phyloP scores from a whole-genome alignment of 2,329 filamentous ascomycete genomes.

The Colletotrichum salicis region DNA sequence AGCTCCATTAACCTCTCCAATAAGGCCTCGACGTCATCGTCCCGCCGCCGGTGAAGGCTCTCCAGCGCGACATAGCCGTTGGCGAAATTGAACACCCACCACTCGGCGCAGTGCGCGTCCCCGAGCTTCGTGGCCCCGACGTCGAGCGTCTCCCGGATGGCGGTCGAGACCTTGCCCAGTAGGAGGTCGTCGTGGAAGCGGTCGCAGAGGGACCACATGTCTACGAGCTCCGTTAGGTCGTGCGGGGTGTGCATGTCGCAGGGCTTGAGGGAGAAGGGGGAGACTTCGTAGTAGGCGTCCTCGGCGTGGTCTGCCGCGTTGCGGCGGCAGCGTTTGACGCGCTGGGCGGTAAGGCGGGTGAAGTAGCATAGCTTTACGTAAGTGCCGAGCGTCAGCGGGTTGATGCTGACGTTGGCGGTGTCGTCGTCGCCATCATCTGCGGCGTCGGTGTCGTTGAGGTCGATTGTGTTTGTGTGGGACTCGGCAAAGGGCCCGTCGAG shows the following conservation, averaged over 20 bases:
- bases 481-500: slow-evolving; percentile 25
- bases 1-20: slow-evolving; percentile 6
- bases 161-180: slow-evolving; percentile 22
- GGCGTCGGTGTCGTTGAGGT: slow-evolving; percentile 20
- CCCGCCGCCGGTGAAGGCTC: slow-evolving; percentile 8
- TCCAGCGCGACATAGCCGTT: slow-evolving; percentile 22
- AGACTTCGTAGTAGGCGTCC: slow-evolving; percentile 26
- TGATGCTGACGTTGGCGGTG: slow-evolving; percentile 1
- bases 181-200: slow-evolving; percentile 30
- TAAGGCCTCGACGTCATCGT: slow-evolving; percentile 15
- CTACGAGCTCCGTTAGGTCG: slow-evolving; percentile 28
- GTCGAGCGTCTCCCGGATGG: slow-evolving; percentile 30
- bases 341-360: slow-evolving; percentile 26
- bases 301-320: slow-evolving; percentile 19
- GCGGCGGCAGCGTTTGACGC: slow-evolving; percentile 25
- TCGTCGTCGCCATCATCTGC: slow-evolving; percentile 4
- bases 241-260: slow-evolving; percentile 31
- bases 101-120: slow-evolving; percentile 21
- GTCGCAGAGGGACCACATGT: slow-evolving; percentile 31
- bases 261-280: slow-evolving; percentile 28
- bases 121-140: slow-evolving; percentile 8
- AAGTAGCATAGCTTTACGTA: slow-evolving; percentile 34
- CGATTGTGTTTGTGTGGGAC: slow-evolving; percentile 27
- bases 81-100: slow-evolving; percentile 29
- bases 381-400: slow-evolving; percentile 21